Conservation (phyloP, 2,329 filamentous ascomycete species). For the Colletotrichum filicis region DNA sequence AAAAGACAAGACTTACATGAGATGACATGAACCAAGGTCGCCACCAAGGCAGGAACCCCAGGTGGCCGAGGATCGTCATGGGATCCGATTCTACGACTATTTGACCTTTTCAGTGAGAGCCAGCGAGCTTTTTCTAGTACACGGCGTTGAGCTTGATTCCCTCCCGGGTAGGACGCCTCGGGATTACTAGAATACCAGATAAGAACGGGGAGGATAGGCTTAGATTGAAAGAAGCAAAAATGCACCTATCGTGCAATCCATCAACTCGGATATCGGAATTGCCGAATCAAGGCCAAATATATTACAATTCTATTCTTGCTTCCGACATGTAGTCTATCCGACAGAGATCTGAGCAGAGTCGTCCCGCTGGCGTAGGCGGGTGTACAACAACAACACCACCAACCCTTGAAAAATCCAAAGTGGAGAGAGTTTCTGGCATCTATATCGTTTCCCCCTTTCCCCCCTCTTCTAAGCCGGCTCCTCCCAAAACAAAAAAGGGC, state of each 20-base stretch:
- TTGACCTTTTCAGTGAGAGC: not conserved
- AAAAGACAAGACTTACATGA: not conserved
- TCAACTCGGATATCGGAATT: not conserved
- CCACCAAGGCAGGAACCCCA: constrained; percentile 17
- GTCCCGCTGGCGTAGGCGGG: not conserved
- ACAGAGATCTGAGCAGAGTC: not conserved
- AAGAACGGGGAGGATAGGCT: not conserved
- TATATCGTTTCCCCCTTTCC: not conserved
- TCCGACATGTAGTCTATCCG: not conserved
- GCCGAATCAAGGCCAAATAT: constrained; percentile 16
- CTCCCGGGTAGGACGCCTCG: not conserved
- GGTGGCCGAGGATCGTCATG: not conserved
- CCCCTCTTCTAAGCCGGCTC: not conserved
- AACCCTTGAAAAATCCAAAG: not conserved
- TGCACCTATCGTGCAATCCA: not conserved
- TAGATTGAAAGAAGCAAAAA: not conserved
- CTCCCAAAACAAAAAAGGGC: not conserved
- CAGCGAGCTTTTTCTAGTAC: not conserved
- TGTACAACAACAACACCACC: not conserved
- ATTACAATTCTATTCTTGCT: constrained; percentile 11
- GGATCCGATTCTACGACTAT: constrained; percentile 1
- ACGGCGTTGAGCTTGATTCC: not conserved
- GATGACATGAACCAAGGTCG: not conserved
- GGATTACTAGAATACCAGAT: not conserved
- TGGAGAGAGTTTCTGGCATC: constrained; percentile 17